Evolutionary conservation across 1,284 basidiomycete species (phyloP).

Genomic region (Trichosporon sp.): DNA sequence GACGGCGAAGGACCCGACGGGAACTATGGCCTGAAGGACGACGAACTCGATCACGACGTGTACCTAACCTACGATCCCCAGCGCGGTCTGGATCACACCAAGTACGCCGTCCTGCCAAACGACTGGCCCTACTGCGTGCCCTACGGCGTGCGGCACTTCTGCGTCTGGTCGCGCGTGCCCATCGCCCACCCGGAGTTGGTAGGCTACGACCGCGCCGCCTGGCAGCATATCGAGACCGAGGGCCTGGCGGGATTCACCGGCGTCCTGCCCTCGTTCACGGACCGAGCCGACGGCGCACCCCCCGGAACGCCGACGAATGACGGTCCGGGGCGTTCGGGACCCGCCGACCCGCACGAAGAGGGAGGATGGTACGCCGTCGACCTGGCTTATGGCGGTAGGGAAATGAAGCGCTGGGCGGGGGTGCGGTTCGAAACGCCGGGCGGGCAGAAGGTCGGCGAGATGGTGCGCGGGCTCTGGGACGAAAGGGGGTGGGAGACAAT

Average conservation of each 20-base stretch:
- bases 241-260: constrained; percentile 55
- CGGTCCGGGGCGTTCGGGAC: constrained; percentile 2
- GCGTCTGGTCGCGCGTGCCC: constrained; percentile 54
- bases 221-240: constrained; percentile 46
- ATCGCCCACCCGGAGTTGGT: constrained; percentile 52
- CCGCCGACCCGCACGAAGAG: constrained; percentile 21
- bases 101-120: constrained; percentile 52
- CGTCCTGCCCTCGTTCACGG: constrained; percentile 33
- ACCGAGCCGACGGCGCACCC: neutral
- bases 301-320: neutral
- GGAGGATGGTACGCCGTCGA: constrained; percentile 47
- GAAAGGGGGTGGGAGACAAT: constrained; percentile 54
- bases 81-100: constrained; percentile 40
- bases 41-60: constrained; percentile 27
- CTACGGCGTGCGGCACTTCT: constrained; percentile 51
- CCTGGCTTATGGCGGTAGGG: constrained; percentile 38
- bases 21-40: neutral
- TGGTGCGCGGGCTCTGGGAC: constrained; percentile 53
- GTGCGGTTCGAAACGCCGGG: constrained; percentile 41
- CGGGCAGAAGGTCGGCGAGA: constrained; percentile 49
- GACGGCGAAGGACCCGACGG: constrained; percentile 28
- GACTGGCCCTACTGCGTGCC: constrained; percentile 57
- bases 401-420: constrained; percentile 44
- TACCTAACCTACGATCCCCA: constrained; percentile 42
- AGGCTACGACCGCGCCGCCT: constrained; percentile 42